Percentiles rank a stretch among this genome's conserved stretches.
Evolutionary conservation across 176 grass and related monocot species (phyloP).

Genomic region (Olyra latifolia): DNA sequence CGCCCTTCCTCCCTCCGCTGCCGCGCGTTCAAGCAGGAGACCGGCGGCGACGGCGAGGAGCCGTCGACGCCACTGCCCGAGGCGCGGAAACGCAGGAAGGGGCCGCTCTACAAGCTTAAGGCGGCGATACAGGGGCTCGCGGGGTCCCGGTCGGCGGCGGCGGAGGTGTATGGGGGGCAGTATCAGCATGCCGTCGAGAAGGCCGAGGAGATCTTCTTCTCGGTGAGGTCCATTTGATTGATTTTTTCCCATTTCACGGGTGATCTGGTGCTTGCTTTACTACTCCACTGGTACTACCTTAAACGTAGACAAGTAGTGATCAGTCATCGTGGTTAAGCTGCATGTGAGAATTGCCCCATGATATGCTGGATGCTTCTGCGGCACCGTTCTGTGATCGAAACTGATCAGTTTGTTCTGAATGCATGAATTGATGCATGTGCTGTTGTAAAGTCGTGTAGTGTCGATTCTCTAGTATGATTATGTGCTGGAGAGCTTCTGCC

Average conservation of each 20-base stretch:
- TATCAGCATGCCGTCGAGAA: slow-evolving; percentile 83
- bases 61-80: slow-evolving; percentile 20
- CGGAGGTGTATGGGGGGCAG: slow-evolving; percentile 52
- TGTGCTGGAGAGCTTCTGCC: neutral
- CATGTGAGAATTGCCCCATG: neutral
- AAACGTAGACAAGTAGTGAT: neutral
- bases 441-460: neutral
- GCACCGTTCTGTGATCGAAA: neutral
- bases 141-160: slow-evolving; percentile 45
- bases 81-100: slow-evolving; percentile 58
- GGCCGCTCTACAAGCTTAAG: slow-evolving; percentile 82
- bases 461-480: neutral
- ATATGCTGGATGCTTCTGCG: neutral
- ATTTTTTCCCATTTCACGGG: neutral
- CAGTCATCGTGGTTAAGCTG: neutral
- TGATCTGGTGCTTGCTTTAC: neutral
- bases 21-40: slow-evolving; percentile 57
- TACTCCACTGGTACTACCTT: neutral
- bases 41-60: slow-evolving; percentile 33
- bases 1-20: slow-evolving; percentile 44
- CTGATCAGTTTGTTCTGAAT: neutral
- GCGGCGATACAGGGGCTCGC: slow-evolving; percentile 62
- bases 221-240: slow-evolving; percentile 50
- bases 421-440: neutral
- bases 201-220: slow-evolving; percentile 94